Evolutionary conservation across 2,329 filamentous ascomycete species (phyloP).

Genomic region (Diaporthe citri): DNA sequence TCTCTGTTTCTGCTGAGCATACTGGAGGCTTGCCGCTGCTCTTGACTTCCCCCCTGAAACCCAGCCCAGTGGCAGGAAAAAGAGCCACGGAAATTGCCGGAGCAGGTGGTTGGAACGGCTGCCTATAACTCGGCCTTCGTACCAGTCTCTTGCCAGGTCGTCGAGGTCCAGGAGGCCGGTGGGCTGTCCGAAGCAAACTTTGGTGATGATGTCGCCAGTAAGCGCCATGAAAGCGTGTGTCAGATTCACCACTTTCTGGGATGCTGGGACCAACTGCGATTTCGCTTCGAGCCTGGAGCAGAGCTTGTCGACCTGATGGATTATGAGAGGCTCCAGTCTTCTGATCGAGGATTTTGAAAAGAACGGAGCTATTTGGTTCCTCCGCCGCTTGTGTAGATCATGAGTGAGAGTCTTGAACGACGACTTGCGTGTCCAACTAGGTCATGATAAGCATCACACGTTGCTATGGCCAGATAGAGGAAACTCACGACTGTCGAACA

Average conservation of each 20-base stretch:
- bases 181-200: constrained; percentile 7
- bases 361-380: constrained; percentile 8
- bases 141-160: constrained; percentile 9
- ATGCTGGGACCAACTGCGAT: neutral
- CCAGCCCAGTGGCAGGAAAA: neutral
- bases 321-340: constrained; percentile 9
- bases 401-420: constrained; percentile 1
- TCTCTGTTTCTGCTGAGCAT: constrained; percentile 19
- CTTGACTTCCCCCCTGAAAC: neutral
- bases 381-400: neutral
- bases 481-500: constrained; percentile 12
- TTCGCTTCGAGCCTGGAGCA: constrained; percentile 10
- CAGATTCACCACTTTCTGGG: neutral
- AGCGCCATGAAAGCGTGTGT: constrained; percentile 17
- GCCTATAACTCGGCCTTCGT: neutral
- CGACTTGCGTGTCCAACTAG: constrained; percentile 12
- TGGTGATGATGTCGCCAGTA: constrained; percentile 11
- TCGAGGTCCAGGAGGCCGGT: constrained; percentile 1
- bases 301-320: neutral
- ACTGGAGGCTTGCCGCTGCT: neutral
- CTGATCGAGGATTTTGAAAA: constrained; percentile 15
- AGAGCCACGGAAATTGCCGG: constrained; percentile 15
- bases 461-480: neutral
- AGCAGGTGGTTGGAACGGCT: constrained; percentile 11
- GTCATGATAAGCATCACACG: neutral